Conservation (phyloP, 2,329 filamentous ascomycete genomes). For the Cordyceps fumosorosea region DNA sequence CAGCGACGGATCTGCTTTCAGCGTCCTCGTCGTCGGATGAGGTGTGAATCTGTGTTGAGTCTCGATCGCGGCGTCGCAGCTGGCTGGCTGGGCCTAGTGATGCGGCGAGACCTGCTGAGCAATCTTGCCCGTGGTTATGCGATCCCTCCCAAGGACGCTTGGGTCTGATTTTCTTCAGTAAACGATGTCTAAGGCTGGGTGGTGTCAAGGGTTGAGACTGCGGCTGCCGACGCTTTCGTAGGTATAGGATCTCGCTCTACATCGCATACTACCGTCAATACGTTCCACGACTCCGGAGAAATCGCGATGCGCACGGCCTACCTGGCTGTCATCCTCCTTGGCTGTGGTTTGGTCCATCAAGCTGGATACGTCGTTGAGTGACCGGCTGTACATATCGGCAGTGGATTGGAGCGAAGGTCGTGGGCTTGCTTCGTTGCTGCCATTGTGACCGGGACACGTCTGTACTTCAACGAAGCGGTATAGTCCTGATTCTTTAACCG, state of each 20-base stretch:
- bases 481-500: background rate
- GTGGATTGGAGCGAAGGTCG: background rate
- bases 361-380: slow-evolving; percentile 8
- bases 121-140: slow-evolving; percentile 13
- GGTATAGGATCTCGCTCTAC: slow-evolving; percentile 7
- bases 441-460: background rate
- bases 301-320: background rate
- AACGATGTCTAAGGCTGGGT: slow-evolving; percentile 19
- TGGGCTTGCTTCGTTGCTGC: slow-evolving; percentile 1
- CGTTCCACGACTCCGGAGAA: background rate
- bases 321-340: background rate
- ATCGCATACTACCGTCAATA: background rate
- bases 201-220: slow-evolving; percentile 22
- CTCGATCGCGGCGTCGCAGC: slow-evolving; percentile 17
- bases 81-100: background rate
- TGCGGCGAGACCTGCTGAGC: background rate
- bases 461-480: background rate
- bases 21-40: slow-evolving; percentile 18
- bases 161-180: slow-evolving; percentile 20
- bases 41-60: slow-evolving; percentile 21
- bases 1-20: slow-evolving; percentile 16
- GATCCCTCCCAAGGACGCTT: slow-evolving; percentile 21
- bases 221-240: background rate
- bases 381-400: background rate
- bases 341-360: background rate